These are phyloP conservation scores for Boletellus sp. DNA, from an alignment of 1,284 basidiomycete genomes.

Conservation along the genomic window DNA sequence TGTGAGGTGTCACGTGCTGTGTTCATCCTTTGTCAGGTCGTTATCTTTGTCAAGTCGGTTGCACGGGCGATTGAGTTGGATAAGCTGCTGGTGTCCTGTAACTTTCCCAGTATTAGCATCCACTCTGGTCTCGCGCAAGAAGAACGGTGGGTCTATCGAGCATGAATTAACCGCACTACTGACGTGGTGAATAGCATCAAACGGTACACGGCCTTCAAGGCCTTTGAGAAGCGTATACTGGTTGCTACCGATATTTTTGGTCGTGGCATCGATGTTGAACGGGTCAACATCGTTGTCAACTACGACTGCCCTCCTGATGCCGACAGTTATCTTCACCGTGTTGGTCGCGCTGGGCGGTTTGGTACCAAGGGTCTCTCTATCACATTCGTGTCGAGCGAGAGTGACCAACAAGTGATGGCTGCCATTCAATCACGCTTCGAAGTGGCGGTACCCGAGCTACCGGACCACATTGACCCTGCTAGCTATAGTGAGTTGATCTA, in stretches of 20 bases:
- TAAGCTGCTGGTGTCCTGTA: slow-evolving; percentile 94
- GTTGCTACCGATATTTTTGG: slow-evolving; percentile 97
- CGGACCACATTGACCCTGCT: slow-evolving; percentile 88
- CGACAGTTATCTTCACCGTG: slow-evolving; percentile 97
- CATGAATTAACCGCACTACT: not conserved
- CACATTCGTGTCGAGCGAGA: slow-evolving; percentile 91
- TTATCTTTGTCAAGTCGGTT: slow-evolving; percentile 99
- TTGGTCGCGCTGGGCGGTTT: slow-evolving; percentile 98
- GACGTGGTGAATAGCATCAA: slow-evolving; percentile 60
- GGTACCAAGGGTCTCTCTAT: slow-evolving; percentile 99
- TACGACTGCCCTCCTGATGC: slow-evolving; percentile 96
- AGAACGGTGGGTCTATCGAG: slow-evolving; percentile 70
- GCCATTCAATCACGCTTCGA: slow-evolving; percentile 91
- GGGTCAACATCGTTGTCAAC: slow-evolving; percentile 95
- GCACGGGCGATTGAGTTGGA: slow-evolving; percentile 95
- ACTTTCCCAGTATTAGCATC: slow-evolving; percentile 97
- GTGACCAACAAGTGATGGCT: slow-evolving; percentile 90
- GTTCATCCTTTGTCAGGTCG: slow-evolving; percentile 60
- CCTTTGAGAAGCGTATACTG: slow-evolving; percentile 99
- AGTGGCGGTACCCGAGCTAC: slow-evolving; percentile 88
- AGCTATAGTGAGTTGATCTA: slow-evolving; percentile 68
- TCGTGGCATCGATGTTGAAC: slow-evolving; percentile 96
- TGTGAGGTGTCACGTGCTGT: not conserved
- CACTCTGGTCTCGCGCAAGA: slow-evolving; percentile 94
- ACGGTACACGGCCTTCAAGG: slow-evolving; percentile 99